These are phyloP conservation scores for Vicia villosa DNA, from an alignment of 306 rosid genomes.

Conservation along the genomic window DNA sequence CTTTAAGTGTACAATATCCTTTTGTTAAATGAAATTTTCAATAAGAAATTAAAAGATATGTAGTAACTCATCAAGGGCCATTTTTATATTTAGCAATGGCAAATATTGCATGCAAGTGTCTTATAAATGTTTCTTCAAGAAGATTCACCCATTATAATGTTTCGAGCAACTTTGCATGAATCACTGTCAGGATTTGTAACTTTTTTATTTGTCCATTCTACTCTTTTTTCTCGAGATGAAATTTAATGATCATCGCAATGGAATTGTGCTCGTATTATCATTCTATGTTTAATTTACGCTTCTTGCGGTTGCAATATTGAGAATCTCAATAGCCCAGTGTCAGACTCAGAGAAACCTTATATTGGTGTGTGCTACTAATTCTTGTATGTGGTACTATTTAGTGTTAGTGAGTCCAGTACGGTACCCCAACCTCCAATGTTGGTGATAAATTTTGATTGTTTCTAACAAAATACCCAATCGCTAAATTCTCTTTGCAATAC, in stretches of 20 bases:
- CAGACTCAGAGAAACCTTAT: slow-evolving; percentile 1
- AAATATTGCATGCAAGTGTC: not conserved
- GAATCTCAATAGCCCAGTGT: not conserved
- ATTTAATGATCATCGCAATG: not conserved
- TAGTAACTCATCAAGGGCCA: not conserved
- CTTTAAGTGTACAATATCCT: not conserved
- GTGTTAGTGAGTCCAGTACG: not conserved
- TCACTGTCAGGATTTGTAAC: slow-evolving; percentile 10
- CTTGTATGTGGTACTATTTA: slow-evolving; percentile 28
- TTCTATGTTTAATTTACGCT: not conserved
- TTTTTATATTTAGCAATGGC: not conserved
- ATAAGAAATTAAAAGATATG: not conserved
- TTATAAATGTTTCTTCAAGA: slow-evolving; percentile 10
- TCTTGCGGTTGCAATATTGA: not conserved
- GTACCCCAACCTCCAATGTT: not conserved
- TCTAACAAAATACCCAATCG: not conserved
- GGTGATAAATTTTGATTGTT: not conserved
- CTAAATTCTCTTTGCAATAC: too few species aligned
- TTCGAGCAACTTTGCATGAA: not conserved
- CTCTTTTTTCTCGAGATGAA: not conserved
- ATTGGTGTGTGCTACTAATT: not conserved
- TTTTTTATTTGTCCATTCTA: too few species aligned
- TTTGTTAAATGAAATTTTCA: not conserved
- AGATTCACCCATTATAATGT: slow-evolving; percentile 2
- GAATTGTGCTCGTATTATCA: not conserved